A percentile compares a stretch with the other conserved stretches of the same genome.
Conservation (phyloP, 768 basidiomycete species). For the Chalciporus piperatus region DNA sequence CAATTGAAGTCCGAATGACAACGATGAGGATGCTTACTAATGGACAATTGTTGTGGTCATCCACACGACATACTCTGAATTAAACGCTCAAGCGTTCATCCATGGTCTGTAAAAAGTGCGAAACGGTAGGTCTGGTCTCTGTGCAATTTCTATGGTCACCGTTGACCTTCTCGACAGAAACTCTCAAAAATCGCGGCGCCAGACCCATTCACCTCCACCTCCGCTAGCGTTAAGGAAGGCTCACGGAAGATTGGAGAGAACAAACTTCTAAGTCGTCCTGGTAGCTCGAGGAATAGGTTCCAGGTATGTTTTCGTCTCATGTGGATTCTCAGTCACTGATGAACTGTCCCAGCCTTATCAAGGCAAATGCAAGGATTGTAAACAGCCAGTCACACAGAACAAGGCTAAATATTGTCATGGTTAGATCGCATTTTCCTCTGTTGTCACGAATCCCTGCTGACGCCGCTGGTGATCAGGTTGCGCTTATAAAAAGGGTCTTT, state of each 20-base stretch:
- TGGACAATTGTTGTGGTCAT: neutral
- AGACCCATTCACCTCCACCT: conserved; percentile 78
- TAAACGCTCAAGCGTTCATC: conserved; percentile 8
- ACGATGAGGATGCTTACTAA: conserved; percentile 21
- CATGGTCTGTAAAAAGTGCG: conserved; percentile 91
- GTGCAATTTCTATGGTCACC: conserved; percentile 2
- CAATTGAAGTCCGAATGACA: too few species aligned
- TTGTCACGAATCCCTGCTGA: conserved; percentile 3
- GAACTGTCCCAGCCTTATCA: conserved; percentile 66
- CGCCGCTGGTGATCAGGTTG: conserved; percentile 51
- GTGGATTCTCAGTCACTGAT: conserved; percentile 1
- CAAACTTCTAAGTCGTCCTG: conserved; percentile 70
- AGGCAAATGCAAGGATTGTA: conserved; percentile 85
- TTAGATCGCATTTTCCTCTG: conserved; percentile 31
- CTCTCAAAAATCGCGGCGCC: conserved; percentile 87
- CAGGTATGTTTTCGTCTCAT: conserved; percentile 48
- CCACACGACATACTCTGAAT: conserved; percentile 3
- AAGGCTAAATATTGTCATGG: conserved; percentile 89
- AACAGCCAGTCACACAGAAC: conserved; percentile 80
- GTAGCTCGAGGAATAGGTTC: conserved; percentile 72
- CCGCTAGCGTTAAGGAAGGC: conserved; percentile 73
- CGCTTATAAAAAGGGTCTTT: conserved; percentile 83
- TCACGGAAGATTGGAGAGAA: conserved; percentile 82
- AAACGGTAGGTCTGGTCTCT: conserved; percentile 46
- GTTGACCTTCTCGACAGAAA: conserved; percentile 52